A percentile compares a stretch with the other conserved stretches of the same genome.
Evolutionary conservation across 345 rosid species (phyloP).

Genomic region (Citrus australasica): DNA sequence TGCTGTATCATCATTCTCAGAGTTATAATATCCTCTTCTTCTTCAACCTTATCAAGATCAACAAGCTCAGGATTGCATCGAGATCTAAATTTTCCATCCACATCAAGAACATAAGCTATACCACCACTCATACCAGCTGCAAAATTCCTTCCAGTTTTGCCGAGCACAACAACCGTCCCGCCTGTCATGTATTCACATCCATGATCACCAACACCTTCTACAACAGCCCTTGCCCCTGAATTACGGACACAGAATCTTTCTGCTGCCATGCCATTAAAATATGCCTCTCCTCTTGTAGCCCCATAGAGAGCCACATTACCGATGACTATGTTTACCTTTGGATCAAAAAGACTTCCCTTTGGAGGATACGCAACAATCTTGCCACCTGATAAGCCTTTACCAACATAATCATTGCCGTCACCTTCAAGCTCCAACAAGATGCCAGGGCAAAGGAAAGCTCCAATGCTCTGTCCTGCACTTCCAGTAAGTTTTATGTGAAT

Average conservation of each 20-base stretch:
- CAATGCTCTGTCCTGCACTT: constrained; percentile 99
- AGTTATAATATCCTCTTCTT: constrained; percentile 81
- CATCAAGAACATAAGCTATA: constrained; percentile 85
- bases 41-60: constrained; percentile 94
- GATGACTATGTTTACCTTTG: constrained; percentile 90
- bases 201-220: constrained; percentile 99
- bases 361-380: constrained; percentile 95
- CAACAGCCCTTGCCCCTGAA: constrained; percentile 97
- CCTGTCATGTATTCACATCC: constrained; percentile 99
- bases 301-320: constrained; percentile 99
- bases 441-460: constrained; percentile 95
- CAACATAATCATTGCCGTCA: constrained; percentile 95
- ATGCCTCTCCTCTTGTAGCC: constrained; percentile 88
- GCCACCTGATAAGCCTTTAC: constrained; percentile 98
- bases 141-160: constrained; percentile 96
- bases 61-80: constrained; percentile 90
- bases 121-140: constrained; percentile 99
- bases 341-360: constrained; percentile 79
- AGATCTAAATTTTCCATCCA: constrained; percentile 71
- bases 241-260: constrained; percentile 98
- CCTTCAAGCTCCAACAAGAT: constrained; percentile 91
- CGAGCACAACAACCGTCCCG: constrained; percentile 92
- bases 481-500: constrained; percentile 84
- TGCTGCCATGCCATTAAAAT: constrained; percentile 98
- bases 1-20: constrained; percentile 97